phyloP scores from a whole-genome alignment of 305 asterid species.

The Fraxinus albicans region DNA sequence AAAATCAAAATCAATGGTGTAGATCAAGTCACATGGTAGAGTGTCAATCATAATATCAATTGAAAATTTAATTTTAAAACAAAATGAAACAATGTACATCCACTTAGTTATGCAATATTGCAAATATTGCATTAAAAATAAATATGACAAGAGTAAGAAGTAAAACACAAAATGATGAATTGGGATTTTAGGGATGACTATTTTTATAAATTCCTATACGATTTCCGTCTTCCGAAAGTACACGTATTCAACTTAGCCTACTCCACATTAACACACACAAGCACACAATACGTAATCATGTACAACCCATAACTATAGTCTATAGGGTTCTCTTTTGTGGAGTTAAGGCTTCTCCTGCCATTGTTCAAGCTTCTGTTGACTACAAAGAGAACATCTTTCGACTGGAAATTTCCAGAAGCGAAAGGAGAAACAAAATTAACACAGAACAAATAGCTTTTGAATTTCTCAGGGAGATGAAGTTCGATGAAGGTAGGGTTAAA shows the following conservation, averaged over 20 bases:
- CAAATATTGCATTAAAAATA: not conserved
- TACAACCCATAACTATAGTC: conserved; percentile 33
- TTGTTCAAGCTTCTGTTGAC: conserved; percentile 22
- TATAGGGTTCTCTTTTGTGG: conserved; percentile 47
- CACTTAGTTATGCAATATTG: conserved; percentile 15
- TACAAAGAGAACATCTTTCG: conserved; percentile 3
- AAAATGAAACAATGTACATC: not conserved
- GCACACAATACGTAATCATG: not conserved
- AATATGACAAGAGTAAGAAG: not conserved
- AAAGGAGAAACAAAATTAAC: not conserved
- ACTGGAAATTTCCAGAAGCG: not conserved
- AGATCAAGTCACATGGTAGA: too few relatives aligned
- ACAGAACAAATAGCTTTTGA: not conserved
- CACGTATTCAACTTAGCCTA: not conserved
- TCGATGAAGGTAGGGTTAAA: not conserved
- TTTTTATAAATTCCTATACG: not conserved
- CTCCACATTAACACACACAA: not conserved
- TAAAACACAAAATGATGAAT: not conserved
- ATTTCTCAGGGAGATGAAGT: conserved; percentile 4
- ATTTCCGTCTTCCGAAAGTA: not conserved
- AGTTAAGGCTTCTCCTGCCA: conserved; percentile 68
- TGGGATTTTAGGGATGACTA: not conserved
- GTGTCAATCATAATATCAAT: too few relatives aligned
- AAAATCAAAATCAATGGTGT: too few relatives aligned
- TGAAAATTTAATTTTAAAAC: too few relatives aligned